phyloP scores from a whole-genome alignment of 2,329 filamentous ascomycete genomes.

The Pseudogymnoascus sp. region DNA sequence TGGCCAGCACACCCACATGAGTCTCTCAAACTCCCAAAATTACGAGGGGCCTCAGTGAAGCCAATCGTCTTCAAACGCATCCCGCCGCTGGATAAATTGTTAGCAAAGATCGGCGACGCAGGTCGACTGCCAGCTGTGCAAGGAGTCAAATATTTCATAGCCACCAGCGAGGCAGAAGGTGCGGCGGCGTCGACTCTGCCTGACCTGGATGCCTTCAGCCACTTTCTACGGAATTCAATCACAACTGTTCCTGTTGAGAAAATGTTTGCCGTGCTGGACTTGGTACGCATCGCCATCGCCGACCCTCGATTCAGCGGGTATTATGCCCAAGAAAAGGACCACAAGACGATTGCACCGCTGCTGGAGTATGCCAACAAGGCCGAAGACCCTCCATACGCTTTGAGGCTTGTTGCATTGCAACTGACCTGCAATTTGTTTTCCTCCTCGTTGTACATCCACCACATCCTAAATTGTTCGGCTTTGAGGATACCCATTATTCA shows the following conservation, averaged over 20 bases:
- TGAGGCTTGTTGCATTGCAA: constrained; percentile 77
- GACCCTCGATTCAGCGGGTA: constrained; percentile 75
- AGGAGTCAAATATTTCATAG: constrained; percentile 63
- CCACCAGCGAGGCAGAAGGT: constrained; percentile 48
- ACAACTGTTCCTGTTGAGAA: constrained; percentile 50
- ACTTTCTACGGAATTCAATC: constrained; percentile 50
- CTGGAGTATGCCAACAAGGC: constrained; percentile 51
- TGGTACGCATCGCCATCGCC: constrained; percentile 68
- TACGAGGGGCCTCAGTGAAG: constrained; percentile 55
- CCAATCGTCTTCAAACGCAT: constrained; percentile 65
- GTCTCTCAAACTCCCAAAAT: constrained; percentile 58
- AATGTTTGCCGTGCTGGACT: constrained; percentile 77
- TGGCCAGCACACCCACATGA: constrained; percentile 70
- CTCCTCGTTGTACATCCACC: constrained; percentile 59
- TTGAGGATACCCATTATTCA: constrained; percentile 54
- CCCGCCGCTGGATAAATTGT: constrained; percentile 74
- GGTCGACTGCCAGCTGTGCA: constrained; percentile 54
- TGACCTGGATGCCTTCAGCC: constrained; percentile 56
- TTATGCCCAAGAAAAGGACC: constrained; percentile 66
- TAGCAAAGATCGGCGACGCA: constrained; percentile 63
- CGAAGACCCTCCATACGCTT: constrained; percentile 62
- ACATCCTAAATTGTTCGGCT: constrained; percentile 45
- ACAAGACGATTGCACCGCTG: constrained; percentile 55
- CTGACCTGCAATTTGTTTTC: constrained; percentile 80
- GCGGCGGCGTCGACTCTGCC: constrained; percentile 63